These are phyloP conservation scores for Aethionema arabicum DNA, from an alignment of 345 rosid genomes.

Conservation along the genomic window DNA sequence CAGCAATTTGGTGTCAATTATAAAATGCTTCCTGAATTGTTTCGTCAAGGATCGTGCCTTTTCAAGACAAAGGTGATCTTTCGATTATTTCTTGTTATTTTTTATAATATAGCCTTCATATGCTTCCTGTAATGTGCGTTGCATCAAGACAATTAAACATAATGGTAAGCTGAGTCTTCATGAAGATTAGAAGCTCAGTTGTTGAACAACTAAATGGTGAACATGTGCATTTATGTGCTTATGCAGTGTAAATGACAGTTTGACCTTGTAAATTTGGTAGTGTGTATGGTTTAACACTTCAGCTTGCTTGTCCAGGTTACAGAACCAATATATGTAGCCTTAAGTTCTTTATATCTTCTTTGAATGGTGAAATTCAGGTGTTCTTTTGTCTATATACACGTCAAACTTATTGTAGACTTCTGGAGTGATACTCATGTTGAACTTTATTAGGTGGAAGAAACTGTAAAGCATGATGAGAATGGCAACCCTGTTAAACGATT, in stretches of 20 bases:
- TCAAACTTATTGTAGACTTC: neutral
- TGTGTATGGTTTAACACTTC: conserved; percentile 4
- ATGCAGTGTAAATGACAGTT: neutral
- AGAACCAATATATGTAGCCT: conserved; percentile 6
- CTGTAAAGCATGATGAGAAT: conserved; percentile 63
- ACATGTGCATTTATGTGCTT: conserved; percentile 12
- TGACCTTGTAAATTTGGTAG: conserved; percentile 9
- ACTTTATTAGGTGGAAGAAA: conserved; percentile 61
- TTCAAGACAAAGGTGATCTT: conserved; percentile 63
- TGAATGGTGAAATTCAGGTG: conserved; percentile 2
- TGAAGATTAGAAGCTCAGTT: conserved; percentile 16
- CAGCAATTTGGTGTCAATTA: conserved; percentile 78
- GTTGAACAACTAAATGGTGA: conserved; percentile 1
- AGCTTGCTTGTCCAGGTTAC: conserved; percentile 1
- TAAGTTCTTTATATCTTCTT: neutral
- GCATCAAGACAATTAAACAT: neutral
- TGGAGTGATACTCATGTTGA: neutral
- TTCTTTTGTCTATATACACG: neutral
- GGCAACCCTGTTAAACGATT: conserved; percentile 73
- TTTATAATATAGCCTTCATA: neutral
- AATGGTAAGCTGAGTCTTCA: neutral
- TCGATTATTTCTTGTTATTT: neutral
- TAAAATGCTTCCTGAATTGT: conserved; percentile 59
- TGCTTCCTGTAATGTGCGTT: conserved; percentile 10
- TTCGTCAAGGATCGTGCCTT: conserved; percentile 86